These are phyloP conservation scores for Acanthamoeba sp. DNA, from an alignment of 208 protist species.

Conservation along the genomic window DNA sequence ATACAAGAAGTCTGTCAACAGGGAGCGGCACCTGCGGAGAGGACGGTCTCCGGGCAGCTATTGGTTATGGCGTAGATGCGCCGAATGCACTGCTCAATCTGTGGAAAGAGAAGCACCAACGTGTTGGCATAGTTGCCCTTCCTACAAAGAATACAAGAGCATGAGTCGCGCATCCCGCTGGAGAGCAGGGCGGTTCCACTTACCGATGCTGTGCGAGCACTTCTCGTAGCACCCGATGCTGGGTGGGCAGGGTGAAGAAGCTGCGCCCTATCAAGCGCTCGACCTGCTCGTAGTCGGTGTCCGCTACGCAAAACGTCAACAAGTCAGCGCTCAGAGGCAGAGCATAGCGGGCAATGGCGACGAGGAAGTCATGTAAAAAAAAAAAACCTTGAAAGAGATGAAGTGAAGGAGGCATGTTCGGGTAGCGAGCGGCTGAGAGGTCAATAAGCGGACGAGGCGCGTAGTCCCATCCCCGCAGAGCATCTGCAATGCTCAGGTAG, in stretches of 20 bases:
- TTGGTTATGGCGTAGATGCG: constrained; percentile 34
- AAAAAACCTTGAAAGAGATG: constrained; percentile 26
- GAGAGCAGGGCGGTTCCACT: neutral
- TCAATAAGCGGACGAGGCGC: constrained; percentile 31
- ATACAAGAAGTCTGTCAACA: too few relatives aligned
- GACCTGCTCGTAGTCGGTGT: neutral
- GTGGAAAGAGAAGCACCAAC: constrained; percentile 47
- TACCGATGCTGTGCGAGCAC: constrained; percentile 24
- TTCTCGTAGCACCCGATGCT: neutral
- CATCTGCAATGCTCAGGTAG: constrained; percentile 52
- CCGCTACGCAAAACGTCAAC: neutral
- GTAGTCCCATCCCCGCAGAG: neutral
- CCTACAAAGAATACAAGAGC: too few relatives aligned
- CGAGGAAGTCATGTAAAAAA: neutral
- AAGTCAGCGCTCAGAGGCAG: neutral
- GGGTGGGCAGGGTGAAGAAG: neutral
- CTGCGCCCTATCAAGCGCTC: constrained; percentile 5
- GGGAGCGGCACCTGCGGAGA: constrained; percentile 18
- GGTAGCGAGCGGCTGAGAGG: constrained; percentile 1
- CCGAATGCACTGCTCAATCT: constrained; percentile 32
- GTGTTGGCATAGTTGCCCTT: constrained; percentile 19
- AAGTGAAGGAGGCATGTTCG: constrained; percentile 47
- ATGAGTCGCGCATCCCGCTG: neutral
- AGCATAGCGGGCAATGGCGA: too few relatives aligned
- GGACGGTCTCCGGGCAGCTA: constrained; percentile 7